phyloP scores from a whole-genome alignment of 106 monocot genomes.

The Acorus gramineus region DNA sequence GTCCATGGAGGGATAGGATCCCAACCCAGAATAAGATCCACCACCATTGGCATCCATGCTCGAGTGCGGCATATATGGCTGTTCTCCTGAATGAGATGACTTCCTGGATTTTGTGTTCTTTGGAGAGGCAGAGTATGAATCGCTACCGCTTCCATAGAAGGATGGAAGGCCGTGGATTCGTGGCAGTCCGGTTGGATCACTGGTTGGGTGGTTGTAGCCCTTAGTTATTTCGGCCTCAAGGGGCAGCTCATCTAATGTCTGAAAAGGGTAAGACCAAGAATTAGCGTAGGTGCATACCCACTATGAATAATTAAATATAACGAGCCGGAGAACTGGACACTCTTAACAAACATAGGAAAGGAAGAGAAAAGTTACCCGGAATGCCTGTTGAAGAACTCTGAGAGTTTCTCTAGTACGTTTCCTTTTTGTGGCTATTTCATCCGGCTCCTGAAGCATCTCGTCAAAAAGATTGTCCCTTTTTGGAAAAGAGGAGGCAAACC shows the following conservation, averaged over 20 bases:
- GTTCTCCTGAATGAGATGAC: slow-evolving; percentile 66
- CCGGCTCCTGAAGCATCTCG: slow-evolving; percentile 80
- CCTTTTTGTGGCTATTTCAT: slow-evolving; percentile 58
- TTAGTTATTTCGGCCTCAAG: slow-evolving; percentile 81
- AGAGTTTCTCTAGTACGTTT: slow-evolving; percentile 59
- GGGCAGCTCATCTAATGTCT: slow-evolving; percentile 90
- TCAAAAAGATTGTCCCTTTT: slow-evolving; percentile 70
- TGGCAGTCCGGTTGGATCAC: slow-evolving; percentile 59
- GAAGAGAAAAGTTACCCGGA: slow-evolving; percentile 31
- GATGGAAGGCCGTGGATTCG: slow-evolving; percentile 57
- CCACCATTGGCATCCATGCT: slow-evolving; percentile 37
- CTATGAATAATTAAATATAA: not conserved
- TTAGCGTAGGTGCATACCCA: not conserved
- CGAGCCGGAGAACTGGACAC: not conserved
- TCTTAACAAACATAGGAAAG: not conserved
- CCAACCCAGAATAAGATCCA: slow-evolving; percentile 10
- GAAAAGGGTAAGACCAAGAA: not conserved
- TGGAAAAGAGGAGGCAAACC: not conserved
- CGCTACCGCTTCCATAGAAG: slow-evolving; percentile 25
- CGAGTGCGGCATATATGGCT: slow-evolving; percentile 17
- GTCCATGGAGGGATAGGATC: slow-evolving; percentile 35
- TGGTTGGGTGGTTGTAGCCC: slow-evolving; percentile 48
- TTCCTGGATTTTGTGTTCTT: slow-evolving; percentile 48
- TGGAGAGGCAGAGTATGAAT: slow-evolving; percentile 42
- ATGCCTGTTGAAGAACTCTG: slow-evolving; percentile 53